Base-by-base conservation (phyloP, 495 filamentous ascomycete genomes). In the Emericellopsis terricola region DNA sequence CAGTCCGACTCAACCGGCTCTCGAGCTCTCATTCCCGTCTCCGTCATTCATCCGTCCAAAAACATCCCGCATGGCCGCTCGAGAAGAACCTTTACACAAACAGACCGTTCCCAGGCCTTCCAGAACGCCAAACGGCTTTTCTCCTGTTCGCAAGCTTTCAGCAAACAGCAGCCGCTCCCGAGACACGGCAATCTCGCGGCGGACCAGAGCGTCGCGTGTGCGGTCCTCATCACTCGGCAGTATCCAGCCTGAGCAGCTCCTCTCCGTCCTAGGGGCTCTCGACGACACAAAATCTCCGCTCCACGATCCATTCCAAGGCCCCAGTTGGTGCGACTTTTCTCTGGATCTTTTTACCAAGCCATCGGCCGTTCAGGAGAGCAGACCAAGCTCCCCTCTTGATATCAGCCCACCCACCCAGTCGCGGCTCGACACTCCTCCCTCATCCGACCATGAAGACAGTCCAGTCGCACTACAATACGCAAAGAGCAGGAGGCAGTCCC, bases 31-130 rank as follows among this genome's bases (percentile, higher is more conserved):
- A 9, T 65, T 63, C 33, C 62, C 62, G 7, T 46, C 53, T 20
- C 59, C 62, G 8, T 59, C 62, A 1, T 65, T 55, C 41, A 56
- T 65, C 33, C 43, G 53, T 20, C 62, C 60, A n/a, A 62, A 51
- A 9, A 57, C 57, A 11, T 52, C 42, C 20, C 51, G 53, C 5
- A 65, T 65, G 62, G 39, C 52, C 31, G 59, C 62, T 6, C 50
- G 62, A 15, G 53, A 64, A 17, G 59, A 60, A 29, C 32, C 47
- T 3, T 24, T 41, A 28, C 28, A 46, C 28, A 26, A 26, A 26
- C 23, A 26, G 6, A 6, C 23, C 11, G 23, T 11, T 26, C 6
- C 23, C 23, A 26, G 11, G 11, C 11, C 6, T 11, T 11, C 23
- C 6, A 11, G 23, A 6, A 26, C 23, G 23, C 23, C 23, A 6